Evolutionary conservation across 192 early-diverging fungal species (phyloP), one percentile per base, ranked within the genome.

Genomic region (Coemansia reversa): DNA sequence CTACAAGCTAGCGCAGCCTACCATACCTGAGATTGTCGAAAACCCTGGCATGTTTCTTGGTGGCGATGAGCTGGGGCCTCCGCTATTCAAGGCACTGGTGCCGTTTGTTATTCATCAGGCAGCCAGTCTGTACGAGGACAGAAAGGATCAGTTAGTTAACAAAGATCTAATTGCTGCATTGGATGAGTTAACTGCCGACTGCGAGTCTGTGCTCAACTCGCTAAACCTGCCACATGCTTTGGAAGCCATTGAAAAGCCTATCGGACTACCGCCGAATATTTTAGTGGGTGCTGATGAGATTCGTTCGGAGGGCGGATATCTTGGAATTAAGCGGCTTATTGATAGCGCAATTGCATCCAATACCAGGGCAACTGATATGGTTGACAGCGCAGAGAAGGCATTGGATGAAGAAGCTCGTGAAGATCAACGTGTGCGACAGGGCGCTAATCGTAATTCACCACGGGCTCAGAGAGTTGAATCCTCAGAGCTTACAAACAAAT

Each of bases 101-200:
- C 94, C 94, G 8, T 93, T 94, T 81, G 91, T 90, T 4, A 90
- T 94, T 25, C 93, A 97, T 75, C 92, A 94, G 72, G 91, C 92
- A 2, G 90, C 87, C 11, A 92, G 90, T 58, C 83, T 94, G 7
- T 97, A 95, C 71, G 85, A 84, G n/a, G 87, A 91, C 65, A 84
- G 92, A 35, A 91, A 92, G 64, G 92, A 95, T 52, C 79, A 87
- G 28, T 68, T 92, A 23, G 84, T 94, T 6, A 87, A 85, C 53
- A 85, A 87, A 30, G 85, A 85, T 39, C 85, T 93, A 42, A 71
- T 87, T 14, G 81, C 71, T 1, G 75, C 85, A 32, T 70, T 92
- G 29, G 84, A 89, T 14, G 90, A 93, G 55, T 71, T 91, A 30
- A 88, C 87, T 5, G 86, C 79, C 4, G 77, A 90, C 30, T 88